Base-by-base conservation (phyloP, 2,329 filamentous ascomycete species). In the Aspergillus unguis region DNA sequence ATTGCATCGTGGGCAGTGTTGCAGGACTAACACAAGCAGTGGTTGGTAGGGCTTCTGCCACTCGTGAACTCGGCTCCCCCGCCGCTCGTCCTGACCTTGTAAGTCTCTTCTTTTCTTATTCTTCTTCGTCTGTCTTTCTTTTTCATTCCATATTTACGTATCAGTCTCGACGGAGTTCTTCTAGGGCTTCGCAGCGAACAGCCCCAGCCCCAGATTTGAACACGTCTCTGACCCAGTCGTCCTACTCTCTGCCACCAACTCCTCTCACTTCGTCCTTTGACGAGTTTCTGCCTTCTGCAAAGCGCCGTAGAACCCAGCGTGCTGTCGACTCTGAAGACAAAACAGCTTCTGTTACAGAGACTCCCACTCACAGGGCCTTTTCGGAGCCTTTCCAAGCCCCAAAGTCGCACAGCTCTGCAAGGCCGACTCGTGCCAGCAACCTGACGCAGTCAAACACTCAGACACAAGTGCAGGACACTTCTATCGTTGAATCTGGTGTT, bases 251-350 rank as follows among this genome's bases (percentile, higher is more conserved):
- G 1, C 58, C 62, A 11, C 47, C 59, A 10, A 62, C 60, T 5
- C 60, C 60, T 28, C 42, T 62, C 26, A 54, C 51, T 23, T 55
- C 62, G 9, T 55, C 59, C 7, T 64, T 64, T 33, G 61, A 62
- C 36, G 62, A 64, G 11, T 29, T 57, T n/a, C 26, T 56, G 10
- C 43, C 55, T 9, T 59, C 60, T 17, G 47, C 54, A n/a, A 62
- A 62, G 43, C 59, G 59, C 11, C 58, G 57, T 35, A 59, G 53
- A 29, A 62, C 59, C 23, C 58, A 54, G 29, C 54, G 54, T 6
- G 52, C 52, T n/a, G 31, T 55, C 7, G 42, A 56, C 36, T 50
- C 42, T 36, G 55, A 56, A 31, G 56, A 57, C 25, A 55, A 54
- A 43, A 35, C 47, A 3, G 45, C 46, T n/a, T 48, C 50, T 17